phyloP scores from a whole-genome alignment of 2,329 filamentous ascomycete genomes.

The Aspergillus carbonarius region DNA sequence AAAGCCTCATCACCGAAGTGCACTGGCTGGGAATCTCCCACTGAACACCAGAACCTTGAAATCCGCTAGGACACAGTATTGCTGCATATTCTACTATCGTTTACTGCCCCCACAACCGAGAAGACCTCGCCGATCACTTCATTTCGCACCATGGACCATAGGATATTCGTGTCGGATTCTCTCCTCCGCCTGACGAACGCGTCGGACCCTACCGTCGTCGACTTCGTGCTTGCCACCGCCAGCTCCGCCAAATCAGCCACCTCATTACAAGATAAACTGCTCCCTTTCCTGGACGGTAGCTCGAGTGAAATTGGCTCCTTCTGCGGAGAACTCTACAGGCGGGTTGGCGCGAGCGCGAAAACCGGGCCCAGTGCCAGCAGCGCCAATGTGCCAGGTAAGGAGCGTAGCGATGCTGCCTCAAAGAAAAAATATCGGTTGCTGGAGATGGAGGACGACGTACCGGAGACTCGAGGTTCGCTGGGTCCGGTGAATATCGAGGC shows the following conservation, averaged over 20 bases:
- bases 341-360: conserved; percentile 25
- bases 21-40: not conserved
- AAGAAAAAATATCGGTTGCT: conserved; percentile 56
- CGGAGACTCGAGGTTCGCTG: conserved; percentile 29
- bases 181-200: conserved; percentile 55
- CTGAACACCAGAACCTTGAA: not conserved
- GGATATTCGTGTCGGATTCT: conserved; percentile 50
- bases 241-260: conserved; percentile 49
- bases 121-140: not conserved
- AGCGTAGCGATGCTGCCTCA: conserved; percentile 25
- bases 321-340: conserved; percentile 47
- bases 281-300: conserved; percentile 52
- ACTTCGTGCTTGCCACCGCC: conserved; percentile 58
- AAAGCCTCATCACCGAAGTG: not conserved
- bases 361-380: conserved; percentile 15
- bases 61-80: not conserved
- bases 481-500: conserved; percentile 36
- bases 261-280: conserved; percentile 52
- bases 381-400: conserved; percentile 11
- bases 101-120: not conserved
- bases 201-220: conserved; percentile 56
- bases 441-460: conserved; percentile 53
- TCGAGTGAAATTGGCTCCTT: conserved; percentile 49
- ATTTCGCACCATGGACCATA: conserved; percentile 35
- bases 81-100: no score